phyloP scores from a whole-genome alignment of 805 yeast species.

The Ogataea polymorpha region DNA sequence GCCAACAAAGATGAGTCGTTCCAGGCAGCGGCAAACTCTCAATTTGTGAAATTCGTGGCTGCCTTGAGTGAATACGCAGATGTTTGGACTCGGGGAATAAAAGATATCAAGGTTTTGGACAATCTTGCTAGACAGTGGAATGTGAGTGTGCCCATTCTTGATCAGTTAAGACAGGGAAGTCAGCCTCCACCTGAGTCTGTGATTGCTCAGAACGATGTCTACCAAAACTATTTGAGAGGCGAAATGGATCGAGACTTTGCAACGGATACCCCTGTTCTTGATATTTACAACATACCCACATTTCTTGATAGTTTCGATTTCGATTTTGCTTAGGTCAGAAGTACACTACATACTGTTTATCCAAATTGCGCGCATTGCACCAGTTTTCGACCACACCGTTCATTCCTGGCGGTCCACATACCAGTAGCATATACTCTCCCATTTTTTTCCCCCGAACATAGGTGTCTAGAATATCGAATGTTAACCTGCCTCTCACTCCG shows the following conservation, averaged over 20 bases:
- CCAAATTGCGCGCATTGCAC: constrained; percentile 11
- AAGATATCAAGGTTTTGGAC: constrained; percentile 28
- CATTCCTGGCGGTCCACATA: constrained; percentile 52
- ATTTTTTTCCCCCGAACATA: constrained; percentile 23
- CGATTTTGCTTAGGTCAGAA: constrained; percentile 13
- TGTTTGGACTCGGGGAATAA: constrained; percentile 31
- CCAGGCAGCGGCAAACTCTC: constrained; percentile 16
- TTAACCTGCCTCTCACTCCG: constrained; percentile 40
- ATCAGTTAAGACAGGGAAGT: constrained; percentile 1
- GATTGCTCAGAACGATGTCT: not conserved
- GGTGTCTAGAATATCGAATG: constrained; percentile 38
- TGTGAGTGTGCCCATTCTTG: constrained; percentile 6
- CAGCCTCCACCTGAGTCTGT: not conserved
- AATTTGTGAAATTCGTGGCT: constrained; percentile 22
- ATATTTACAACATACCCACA: constrained; percentile 4
- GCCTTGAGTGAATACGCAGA: constrained; percentile 27
- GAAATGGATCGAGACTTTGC: constrained; percentile 4
- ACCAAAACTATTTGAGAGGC: constrained; percentile 1
- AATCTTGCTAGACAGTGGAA: constrained; percentile 30
- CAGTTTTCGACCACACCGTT: constrained; percentile 16
- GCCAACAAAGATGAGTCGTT: constrained; percentile 25
- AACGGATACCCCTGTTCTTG: not conserved
- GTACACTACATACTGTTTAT: constrained; percentile 20
- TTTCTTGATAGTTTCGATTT: constrained; percentile 7
- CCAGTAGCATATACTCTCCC: constrained; percentile 36